Evolutionary conservation across 1,139 yeast genomes (phyloP).

Genomic region (Yamadazyma pseudoaaseri): DNA sequence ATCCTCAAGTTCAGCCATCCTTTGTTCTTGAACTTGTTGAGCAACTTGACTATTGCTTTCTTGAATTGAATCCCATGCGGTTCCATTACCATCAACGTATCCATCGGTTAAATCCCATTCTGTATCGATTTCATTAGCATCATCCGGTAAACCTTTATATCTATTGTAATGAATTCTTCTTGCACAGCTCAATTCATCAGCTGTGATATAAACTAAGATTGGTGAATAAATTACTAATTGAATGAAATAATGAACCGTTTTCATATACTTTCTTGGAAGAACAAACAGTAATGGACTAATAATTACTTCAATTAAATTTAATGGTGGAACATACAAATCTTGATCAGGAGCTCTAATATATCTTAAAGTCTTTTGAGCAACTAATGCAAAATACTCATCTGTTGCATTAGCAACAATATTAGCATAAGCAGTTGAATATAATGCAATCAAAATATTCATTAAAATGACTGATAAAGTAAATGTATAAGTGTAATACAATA

Average conservation of each 20-base stretch:
- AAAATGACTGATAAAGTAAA: constrained; percentile 72
- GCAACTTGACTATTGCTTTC: constrained; percentile 36
- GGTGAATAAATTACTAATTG: constrained; percentile 74
- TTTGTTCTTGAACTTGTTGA: constrained; percentile 48
- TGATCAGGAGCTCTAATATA: constrained; percentile 89
- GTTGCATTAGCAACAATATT: constrained; percentile 77
- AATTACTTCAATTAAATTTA: constrained; percentile 66
- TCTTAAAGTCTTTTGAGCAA: constrained; percentile 79
- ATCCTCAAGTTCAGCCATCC: constrained; percentile 67
- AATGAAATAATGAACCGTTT: constrained; percentile 44
- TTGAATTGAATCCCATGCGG: constrained; percentile 41
- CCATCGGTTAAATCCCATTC: constrained; percentile 89
- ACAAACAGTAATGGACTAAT: constrained; percentile 37
- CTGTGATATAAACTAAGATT: constrained; percentile 56
- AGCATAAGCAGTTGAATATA: constrained; percentile 81
- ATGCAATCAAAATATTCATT: constrained; percentile 79
- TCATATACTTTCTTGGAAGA: constrained; percentile 25
- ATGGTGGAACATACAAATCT: constrained; percentile 82
- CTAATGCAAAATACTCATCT: constrained; percentile 81
- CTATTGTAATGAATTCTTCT: constrained; percentile 73
- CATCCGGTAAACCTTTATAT: constrained; percentile 64
- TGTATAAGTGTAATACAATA: constrained; percentile 73
- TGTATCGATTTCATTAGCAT: constrained; percentile 74
- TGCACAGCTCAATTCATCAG: constrained; percentile 65
- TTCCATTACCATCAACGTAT: constrained; percentile 40